Evolutionary conservation across 2,329 filamentous ascomycete genomes (phyloP), one percentile per base, ranked within the genome.

Genomic region (Seiridium cupressi): DNA sequence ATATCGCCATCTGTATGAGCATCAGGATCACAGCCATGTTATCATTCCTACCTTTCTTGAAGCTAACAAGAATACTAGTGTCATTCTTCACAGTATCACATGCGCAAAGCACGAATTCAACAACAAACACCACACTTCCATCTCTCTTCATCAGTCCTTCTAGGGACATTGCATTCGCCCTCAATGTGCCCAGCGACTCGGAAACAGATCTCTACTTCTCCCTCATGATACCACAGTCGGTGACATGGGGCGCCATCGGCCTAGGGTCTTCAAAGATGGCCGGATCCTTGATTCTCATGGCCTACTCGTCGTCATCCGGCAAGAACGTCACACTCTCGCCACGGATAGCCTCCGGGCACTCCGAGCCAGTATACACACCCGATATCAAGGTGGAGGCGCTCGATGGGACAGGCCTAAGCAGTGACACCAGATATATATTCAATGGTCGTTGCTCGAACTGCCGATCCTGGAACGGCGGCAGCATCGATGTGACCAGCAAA

Each of bases 101-200:
- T 40, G 67, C 66, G 36, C 64, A 66, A 51, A 60, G 55, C 46
- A 58, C 51, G 46, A 60, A 60, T 10, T 59, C 61, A 8, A 58
- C 60, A 13, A 55, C 61, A 35, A 63, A 61, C 46, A 61, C 61
- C 42, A 61, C 62, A 48, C 61, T 67, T 13, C 60, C 65, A 4
- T 69, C 69, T 32, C 60, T 69, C 55, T 72, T 72, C 62, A 60
- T 72, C 61, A 65, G 69, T 2, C 70, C 68, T 1, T 38, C 61
- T 4, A 56, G 57, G 8, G 69, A 73, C 56, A 76, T 77, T 2
- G 89, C 89, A 6, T 81, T 84, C 60, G 86, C 85, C 26, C 68
- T 97, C 8, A 93, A 97, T 72, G 78, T 97, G 49, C 90, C 93
- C 61, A 94, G 88, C 72, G 89, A 79, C 59, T 74, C 75, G 32